Percentiles rank a stretch among this genome's conserved stretches.
Evolutionary conservation across 2,329 filamentous ascomycete species (phyloP).

Genomic region (Conoideocrella luteorostrata): DNA sequence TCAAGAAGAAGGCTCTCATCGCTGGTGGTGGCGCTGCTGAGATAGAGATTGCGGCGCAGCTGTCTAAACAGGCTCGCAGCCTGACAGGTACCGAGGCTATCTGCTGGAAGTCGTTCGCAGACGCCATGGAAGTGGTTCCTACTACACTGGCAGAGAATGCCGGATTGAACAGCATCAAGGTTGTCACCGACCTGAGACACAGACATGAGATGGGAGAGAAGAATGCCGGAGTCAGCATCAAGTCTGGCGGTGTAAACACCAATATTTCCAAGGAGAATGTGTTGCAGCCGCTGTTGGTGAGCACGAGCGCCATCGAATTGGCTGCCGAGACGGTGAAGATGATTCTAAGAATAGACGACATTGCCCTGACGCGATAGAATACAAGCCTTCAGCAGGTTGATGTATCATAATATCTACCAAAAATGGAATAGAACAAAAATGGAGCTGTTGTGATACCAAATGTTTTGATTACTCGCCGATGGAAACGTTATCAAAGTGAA

Average conservation of each 20-base stretch:
- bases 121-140: slow-evolving; percentile 94
- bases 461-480: not conserved
- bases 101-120: slow-evolving; percentile 98
- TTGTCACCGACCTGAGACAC: slow-evolving; percentile 91
- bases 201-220: slow-evolving; percentile 91
- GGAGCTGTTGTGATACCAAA: slow-evolving; percentile 9
- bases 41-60: slow-evolving; percentile 86
- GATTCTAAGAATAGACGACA: slow-evolving; percentile 65
- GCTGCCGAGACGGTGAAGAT: slow-evolving; percentile 98
- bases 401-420: slow-evolving; percentile 30
- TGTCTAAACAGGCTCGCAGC: slow-evolving; percentile 74
- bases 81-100: slow-evolving; percentile 90
- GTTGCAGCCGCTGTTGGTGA: slow-evolving; percentile 89
- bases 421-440: slow-evolving; percentile 14
- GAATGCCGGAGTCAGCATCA: slow-evolving; percentile 96
- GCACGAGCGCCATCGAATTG: slow-evolving; percentile 94
- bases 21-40: slow-evolving; percentile 94
- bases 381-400: slow-evolving; percentile 22
- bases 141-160: slow-evolving; percentile 97
- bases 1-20: slow-evolving; percentile 99
- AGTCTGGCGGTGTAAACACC: slow-evolving; percentile 91
- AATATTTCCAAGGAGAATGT: slow-evolving; percentile 98
- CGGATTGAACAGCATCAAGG: slow-evolving; percentile 96
- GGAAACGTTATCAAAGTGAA: too few species aligned
- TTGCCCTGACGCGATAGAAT: slow-evolving; percentile 52